phyloP scores from a whole-genome alignment of 176 grass and related monocot species.

The Raddia distichophylla region DNA sequence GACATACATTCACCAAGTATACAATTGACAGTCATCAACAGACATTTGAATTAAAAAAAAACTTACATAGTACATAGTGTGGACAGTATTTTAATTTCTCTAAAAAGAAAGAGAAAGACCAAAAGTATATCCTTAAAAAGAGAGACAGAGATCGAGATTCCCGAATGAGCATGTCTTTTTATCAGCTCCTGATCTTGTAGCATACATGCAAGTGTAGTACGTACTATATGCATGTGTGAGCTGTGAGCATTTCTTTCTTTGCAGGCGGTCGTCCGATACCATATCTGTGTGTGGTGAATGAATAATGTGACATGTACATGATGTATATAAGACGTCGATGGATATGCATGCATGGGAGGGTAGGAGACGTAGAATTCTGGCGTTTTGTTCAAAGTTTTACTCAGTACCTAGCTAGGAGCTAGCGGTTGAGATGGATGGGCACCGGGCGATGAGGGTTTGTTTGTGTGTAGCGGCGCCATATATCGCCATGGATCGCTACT shows the following conservation, averaged over 20 bases:
- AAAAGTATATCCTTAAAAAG: slow-evolving; percentile 38
- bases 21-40: slow-evolving; percentile 29
- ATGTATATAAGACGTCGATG: slow-evolving; percentile 24
- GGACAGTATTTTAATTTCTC: slow-evolving; percentile 35
- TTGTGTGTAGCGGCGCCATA: too few species aligned
- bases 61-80: slow-evolving; percentile 36
- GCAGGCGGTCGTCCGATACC: slow-evolving; percentile 9
- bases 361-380: not conserved
- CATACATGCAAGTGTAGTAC: slow-evolving; percentile 12
- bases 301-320: slow-evolving; percentile 44
- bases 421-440: too few species aligned
- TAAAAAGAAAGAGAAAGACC: not conserved
- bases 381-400: slow-evolving; percentile 24
- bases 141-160: slow-evolving; percentile 30
- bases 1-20: slow-evolving; percentile 32
- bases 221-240: too few species aligned
- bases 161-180: slow-evolving; percentile 34
- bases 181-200: not conserved
- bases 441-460: too few species aligned
- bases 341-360: slow-evolving; percentile 36
- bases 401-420: slow-evolving; percentile 22
- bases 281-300: slow-evolving; percentile 36
- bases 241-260: not conserved
- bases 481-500: too few species aligned
- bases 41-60: not conserved